Evolutionary conservation across 2,329 filamentous ascomycete genomes (phyloP), one percentile per base, ranked within the genome.

Genomic region (Elsinoe necatrix): DNA sequence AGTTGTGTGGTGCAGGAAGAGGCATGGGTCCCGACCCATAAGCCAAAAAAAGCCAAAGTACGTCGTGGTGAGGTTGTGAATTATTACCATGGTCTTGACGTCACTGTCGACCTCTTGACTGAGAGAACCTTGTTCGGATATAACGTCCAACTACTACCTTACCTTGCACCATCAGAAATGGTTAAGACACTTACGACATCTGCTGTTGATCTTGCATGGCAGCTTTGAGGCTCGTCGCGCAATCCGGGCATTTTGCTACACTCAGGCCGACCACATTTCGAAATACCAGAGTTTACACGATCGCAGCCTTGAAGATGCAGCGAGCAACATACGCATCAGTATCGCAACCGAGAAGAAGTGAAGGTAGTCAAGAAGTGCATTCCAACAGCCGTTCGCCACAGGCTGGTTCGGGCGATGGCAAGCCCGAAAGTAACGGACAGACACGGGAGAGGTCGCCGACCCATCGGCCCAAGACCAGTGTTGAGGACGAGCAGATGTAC

Each of bases 401-500:
- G 20, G 18, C 16, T 18, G 20, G 29, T n/a, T 29, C 21, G 21
- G 29, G 29, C 29, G n/a, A 39, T 29, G 6, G 31, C 25, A 34
- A 18, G 16, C 23, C 45, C 25, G 25, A 34, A 31, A 20, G 23
- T 25, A 34, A 50, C 18, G 25, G 25, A 16, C 45, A 50, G 9
- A 21, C 16, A 8, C 20, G 48, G 16, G 37, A 56, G 42, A 35
- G 42, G 43, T 47, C 39, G 18, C 54, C 54, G 4, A 42, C 37
- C 5, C 54, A 56, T n/a, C 23, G 48, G 20, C 54, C 54, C 4
- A 45, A 48, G 39, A 48, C 23, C 18, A 47, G n/a, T 14, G n/a
- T n/a, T 12, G 25, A 27, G 18, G 29, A 56, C 9, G 54, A 56
- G 29, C 41, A 56, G 35, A 56, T 56, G 54, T 75, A 75, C 61